phyloP scores from a whole-genome alignment of 805 yeast species.

The Pichia thaimueangensis region DNA sequence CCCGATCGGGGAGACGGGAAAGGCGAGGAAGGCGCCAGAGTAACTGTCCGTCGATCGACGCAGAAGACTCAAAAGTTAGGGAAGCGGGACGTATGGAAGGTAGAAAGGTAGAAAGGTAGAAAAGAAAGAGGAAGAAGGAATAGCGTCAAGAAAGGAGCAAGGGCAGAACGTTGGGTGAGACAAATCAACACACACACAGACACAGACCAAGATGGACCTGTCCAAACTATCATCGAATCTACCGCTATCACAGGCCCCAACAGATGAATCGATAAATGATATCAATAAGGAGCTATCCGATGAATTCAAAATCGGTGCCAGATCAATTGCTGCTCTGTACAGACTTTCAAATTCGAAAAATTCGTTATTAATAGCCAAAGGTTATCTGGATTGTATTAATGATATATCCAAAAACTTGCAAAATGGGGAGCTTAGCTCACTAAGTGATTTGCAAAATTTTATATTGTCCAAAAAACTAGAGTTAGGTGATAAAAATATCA shows the following conservation, averaged over 20 bases:
- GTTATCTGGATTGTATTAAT: slow-evolving; percentile 56
- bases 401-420: slow-evolving; percentile 36
- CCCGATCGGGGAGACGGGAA: too few relatives aligned
- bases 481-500: slow-evolving; percentile 10
- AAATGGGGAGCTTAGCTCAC: slow-evolving; percentile 20
- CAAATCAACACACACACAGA: neutral
- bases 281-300: slow-evolving; percentile 47
- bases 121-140: neutral
- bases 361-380: slow-evolving; percentile 42
- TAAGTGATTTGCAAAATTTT: slow-evolving; percentile 34
- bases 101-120: neutral
- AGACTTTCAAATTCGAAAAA: slow-evolving; percentile 51
- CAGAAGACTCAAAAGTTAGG: too few relatives aligned
- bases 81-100: too few relatives aligned
- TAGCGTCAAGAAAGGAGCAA: neutral
- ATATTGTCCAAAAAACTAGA: slow-evolving; percentile 29
- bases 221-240: slow-evolving; percentile 51
- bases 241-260: slow-evolving; percentile 47
- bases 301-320: slow-evolving; percentile 69
- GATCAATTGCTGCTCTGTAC: slow-evolving; percentile 62
- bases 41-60: too few relatives aligned
- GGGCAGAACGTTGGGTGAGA: neutral
- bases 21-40: too few relatives aligned
- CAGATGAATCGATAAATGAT: slow-evolving; percentile 40
- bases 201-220: slow-evolving; percentile 44